Evolutionary conservation across 1,139 yeast genomes (phyloP), one percentile per base, ranked within the genome.

Genomic region (Suzukiozyma palmioleophila): DNA sequence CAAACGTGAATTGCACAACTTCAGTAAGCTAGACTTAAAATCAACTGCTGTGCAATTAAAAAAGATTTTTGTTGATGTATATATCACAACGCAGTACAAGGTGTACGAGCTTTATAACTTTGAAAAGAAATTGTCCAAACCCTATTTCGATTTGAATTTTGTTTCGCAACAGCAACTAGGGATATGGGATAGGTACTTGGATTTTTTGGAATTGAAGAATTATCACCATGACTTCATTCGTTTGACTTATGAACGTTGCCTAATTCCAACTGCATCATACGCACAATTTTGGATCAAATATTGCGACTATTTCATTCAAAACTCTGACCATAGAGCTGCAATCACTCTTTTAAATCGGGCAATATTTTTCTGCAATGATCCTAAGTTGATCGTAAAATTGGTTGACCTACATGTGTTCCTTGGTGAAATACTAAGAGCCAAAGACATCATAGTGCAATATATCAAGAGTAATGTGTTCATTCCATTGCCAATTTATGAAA

Each of bases 241-340:
- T 9, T 63, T 73, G 27, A 53, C 73, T 1, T 86, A 80, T 51
- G 83, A 80, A 47, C 60, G 90, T 41, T 75, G 83, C 36, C 45
- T 83, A 4, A 64, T 78, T 4, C 61, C 76, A 0, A 69, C 80
- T 3, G 79, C 81, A 0, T 55, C 62, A 11, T 76, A 81, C 46
- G 74, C 77, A 2, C 64, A 62, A 29, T 64, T 84, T 34, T 85
- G 94, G 90, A 54, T 81, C 21, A 72, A 79, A 38, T 83, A 77
- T 51, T 62, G 78, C 2, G 71, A 85, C 48, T 75, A 60, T 47
- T 61, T 63, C 36, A 50, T 75, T 1, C 52, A 55, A 28, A 43
- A 52, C 12, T 56, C 60, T 14, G 50, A 64, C 16, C 43, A 57
- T 14, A 57, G 57, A 11, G 47, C 52, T 9, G 78, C 81, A 0